phyloP scores from a whole-genome alignment of 2,329 filamentous ascomycete genomes.

The Penicillium rolfsii region DNA sequence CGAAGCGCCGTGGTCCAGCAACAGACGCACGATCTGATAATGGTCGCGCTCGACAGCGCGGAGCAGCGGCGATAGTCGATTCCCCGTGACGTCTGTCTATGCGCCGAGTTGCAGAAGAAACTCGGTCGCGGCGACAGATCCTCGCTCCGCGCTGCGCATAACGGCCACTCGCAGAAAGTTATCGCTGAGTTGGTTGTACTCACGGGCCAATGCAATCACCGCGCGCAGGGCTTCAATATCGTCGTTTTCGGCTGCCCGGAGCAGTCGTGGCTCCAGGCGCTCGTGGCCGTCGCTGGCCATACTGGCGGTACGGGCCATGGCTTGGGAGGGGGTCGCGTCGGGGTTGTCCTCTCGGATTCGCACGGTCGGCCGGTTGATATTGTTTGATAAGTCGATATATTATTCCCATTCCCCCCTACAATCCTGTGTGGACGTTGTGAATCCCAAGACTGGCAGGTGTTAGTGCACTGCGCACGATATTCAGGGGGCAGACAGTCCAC shows the following conservation, averaged over 20 bases:
- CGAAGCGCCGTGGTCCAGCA: slow-evolving; percentile 43
- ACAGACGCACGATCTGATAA: slow-evolving; percentile 50
- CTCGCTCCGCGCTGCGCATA: slow-evolving; percentile 47
- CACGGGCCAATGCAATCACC: slow-evolving; percentile 38
- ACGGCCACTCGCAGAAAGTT: slow-evolving; percentile 46
- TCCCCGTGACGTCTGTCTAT: slow-evolving; percentile 39
- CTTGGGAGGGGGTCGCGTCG: neutral
- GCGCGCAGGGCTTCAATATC: slow-evolving; percentile 38
- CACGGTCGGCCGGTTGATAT: slow-evolving; percentile 3
- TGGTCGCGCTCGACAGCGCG: slow-evolving; percentile 46
- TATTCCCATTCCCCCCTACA: slow-evolving; percentile 14
- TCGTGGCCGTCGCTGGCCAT: slow-evolving; percentile 42
- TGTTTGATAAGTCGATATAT: neutral
- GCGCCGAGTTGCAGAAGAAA: slow-evolving; percentile 45
- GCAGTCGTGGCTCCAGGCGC: slow-evolving; percentile 47
- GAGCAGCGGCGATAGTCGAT: slow-evolving; percentile 40
- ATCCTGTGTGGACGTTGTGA: neutral
- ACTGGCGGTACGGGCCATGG: slow-evolving; percentile 38
- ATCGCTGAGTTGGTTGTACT: slow-evolving; percentile 42
- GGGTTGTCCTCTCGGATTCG: neutral
- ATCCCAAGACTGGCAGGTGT: neutral
- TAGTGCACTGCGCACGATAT: neutral
- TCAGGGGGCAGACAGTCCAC: neutral
- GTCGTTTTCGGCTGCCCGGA: slow-evolving; percentile 46
- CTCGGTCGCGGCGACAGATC: slow-evolving; percentile 35